Evolutionary conservation across 306 rosid genomes (phyloP).

Genomic region (Acacia acuminata): DNA sequence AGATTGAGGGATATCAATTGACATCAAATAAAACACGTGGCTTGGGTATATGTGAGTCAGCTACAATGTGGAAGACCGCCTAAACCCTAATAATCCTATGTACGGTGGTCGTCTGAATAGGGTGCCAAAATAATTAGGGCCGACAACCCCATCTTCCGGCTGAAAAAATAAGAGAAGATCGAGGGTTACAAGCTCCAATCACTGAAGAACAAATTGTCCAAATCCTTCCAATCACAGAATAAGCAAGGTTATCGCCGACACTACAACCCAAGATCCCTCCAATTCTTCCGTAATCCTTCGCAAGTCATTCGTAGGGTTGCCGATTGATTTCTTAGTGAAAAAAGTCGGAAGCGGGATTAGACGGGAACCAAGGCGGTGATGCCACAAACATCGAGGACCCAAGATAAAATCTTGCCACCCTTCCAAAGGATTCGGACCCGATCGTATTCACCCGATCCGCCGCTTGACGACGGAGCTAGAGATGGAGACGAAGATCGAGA

Average conservation of each 20-base stretch:
- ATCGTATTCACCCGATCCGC: not conserved
- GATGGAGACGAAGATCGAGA: not conserved
- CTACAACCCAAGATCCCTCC: constrained; percentile 19
- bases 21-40: no score
- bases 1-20: no score
- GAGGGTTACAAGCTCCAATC: constrained; percentile 28
- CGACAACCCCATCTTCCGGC: constrained; percentile 33
- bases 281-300: constrained; percentile 39
- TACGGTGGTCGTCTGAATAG: constrained; percentile 10
- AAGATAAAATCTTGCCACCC: constrained; percentile 36
- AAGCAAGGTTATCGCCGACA: not conserved
- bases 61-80: no score
- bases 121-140: constrained; percentile 27
- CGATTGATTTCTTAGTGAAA: constrained; percentile 26
- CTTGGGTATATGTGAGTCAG: no score
- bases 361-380: constrained; percentile 64
- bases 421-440: not conserved
- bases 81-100: not conserved
- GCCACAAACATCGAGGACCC: constrained; percentile 35
- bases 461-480: no score
- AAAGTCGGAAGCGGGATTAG: constrained; percentile 58
- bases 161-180: constrained; percentile 58
- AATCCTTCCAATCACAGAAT: not conserved
- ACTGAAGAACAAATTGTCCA: constrained; percentile 23
- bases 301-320: constrained; percentile 42